Percentiles rank a stretch among this genome's conserved stretches.
These are phyloP conservation scores for Apophysomyces variabilis DNA, from an alignment of 371 early-diverging fungal species.

Conservation along the genomic window DNA sequence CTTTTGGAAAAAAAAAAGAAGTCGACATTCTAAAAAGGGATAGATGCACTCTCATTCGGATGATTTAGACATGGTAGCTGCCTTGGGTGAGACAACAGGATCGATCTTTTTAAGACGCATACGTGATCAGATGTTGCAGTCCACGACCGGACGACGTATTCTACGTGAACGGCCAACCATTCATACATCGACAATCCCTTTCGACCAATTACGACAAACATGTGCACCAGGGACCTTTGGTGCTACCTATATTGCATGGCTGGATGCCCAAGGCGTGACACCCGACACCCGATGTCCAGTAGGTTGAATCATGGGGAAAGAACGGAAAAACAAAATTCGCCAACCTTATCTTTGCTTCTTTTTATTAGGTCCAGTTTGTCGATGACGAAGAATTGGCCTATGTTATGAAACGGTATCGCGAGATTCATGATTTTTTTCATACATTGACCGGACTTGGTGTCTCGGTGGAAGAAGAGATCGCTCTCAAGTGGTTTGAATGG, in stretches of 20 bases:
- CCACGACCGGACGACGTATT: constrained; percentile 80
- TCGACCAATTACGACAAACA: constrained; percentile 63
- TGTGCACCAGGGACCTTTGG: constrained; percentile 84
- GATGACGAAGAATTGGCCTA: constrained; percentile 92
- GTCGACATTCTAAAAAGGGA: too few relatives aligned
- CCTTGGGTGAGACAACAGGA: constrained; percentile 91
- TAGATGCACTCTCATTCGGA: too few relatives aligned
- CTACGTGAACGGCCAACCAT: constrained; percentile 82
- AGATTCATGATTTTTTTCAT: constrained; percentile 96
- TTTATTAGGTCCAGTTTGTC: constrained; percentile 74
- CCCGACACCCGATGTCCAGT: constrained; percentile 88
- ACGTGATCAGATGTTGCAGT: constrained; percentile 80
- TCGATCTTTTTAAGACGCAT: constrained; percentile 64
- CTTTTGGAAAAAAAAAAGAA: neutral
- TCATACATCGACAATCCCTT: constrained; percentile 65
- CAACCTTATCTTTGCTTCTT: too few relatives aligned
- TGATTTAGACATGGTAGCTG: constrained; percentile 85
- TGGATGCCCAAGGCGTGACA: constrained; percentile 78
- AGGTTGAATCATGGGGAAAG: constrained; percentile 15
- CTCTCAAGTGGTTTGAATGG: constrained; percentile 94
- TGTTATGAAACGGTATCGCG: constrained; percentile 91
- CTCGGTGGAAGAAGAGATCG: constrained; percentile 91
- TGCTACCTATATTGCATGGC: constrained; percentile 78
- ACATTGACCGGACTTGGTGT: constrained; percentile 84
- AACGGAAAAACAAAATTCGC: neutral